Conservation (phyloP, 164 flowering plant species). For the Sedum album region DNA sequence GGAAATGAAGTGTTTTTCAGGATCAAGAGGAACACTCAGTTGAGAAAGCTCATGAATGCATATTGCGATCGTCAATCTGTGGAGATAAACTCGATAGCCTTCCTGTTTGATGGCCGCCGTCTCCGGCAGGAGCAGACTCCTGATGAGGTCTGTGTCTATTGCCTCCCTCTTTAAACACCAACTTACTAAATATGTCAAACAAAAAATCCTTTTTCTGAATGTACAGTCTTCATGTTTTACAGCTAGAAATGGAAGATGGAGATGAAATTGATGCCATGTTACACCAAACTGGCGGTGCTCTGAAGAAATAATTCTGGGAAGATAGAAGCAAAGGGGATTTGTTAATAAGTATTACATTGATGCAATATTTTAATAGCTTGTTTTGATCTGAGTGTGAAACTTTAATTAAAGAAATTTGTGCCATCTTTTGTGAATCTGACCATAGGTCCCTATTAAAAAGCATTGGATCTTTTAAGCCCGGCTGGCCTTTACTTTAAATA, state of each 20-base stretch:
- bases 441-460: too few species aligned
- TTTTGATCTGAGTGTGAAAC: too few species aligned
- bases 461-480: too few species aligned
- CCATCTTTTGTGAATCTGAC: too few species aligned
- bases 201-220: not conserved
- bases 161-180: not conserved
- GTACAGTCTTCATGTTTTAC: not conserved
- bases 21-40: constrained; percentile 45
- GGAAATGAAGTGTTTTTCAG: constrained; percentile 50
- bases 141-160: constrained; percentile 28
- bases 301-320: not conserved
- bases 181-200: too few species aligned
- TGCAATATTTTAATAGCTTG: too few species aligned
- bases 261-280: constrained; percentile 3
- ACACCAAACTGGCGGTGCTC: not conserved
- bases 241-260: constrained; percentile 8
- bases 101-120: constrained; percentile 50
- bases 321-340: too few species aligned
- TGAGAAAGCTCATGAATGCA: constrained; percentile 45
- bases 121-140: constrained; percentile 45
- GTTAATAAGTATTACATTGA: too few species aligned
- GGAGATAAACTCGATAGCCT: constrained; percentile 37
- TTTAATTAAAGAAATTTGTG: too few species aligned
- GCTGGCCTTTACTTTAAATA: too few species aligned
- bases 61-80: constrained; percentile 47